Conservation (phyloP, 1,284 basidiomycete genomes). For the Apiotrichum mycotoxinovorans region DNA sequence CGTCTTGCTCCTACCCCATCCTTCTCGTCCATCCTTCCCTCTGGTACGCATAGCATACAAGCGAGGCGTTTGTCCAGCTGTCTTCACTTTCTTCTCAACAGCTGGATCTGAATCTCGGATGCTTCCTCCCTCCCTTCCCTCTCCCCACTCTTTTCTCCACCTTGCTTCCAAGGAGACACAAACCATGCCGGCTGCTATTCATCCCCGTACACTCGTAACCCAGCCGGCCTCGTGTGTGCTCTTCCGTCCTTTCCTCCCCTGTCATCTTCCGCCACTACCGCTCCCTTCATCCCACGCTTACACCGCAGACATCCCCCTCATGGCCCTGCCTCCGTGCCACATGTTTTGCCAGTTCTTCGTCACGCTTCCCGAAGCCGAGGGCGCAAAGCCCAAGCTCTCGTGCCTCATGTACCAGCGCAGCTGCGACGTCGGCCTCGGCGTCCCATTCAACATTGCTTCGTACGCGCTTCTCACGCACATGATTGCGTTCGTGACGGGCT, state of each 20-base stretch:
- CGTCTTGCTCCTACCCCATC: too few relatives aligned
- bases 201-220: too few relatives aligned
- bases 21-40: too few relatives aligned
- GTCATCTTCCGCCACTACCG: background rate
- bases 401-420: conserved; percentile 99
- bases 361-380: conserved; percentile 59
- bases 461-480: conserved; percentile 96
- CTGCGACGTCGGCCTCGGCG: conserved; percentile 91
- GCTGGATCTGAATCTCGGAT: too few relatives aligned
- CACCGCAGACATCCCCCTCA: conserved; percentile 75
- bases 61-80: too few relatives aligned
- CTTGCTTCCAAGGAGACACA: too few relatives aligned
- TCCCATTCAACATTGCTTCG: conserved; percentile 98
- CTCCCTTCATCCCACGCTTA: background rate
- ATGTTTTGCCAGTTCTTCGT: conserved; percentile 99
- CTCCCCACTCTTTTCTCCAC: too few relatives aligned
- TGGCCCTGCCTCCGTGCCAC: conserved; percentile 98
- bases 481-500: conserved; percentile 86
- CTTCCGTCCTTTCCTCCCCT: background rate
- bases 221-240: too few relatives aligned
- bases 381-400: conserved; percentile 66
- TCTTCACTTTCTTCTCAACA: too few relatives aligned
- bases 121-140: too few relatives aligned
- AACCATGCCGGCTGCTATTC: too few relatives aligned
- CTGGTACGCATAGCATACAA: too few relatives aligned